A percentile compares a stretch with the other conserved stretches of the same genome.
These are phyloP conservation scores for Prunella vulgaris DNA, from an alignment of 257 asterid species.

Conservation along the genomic window DNA sequence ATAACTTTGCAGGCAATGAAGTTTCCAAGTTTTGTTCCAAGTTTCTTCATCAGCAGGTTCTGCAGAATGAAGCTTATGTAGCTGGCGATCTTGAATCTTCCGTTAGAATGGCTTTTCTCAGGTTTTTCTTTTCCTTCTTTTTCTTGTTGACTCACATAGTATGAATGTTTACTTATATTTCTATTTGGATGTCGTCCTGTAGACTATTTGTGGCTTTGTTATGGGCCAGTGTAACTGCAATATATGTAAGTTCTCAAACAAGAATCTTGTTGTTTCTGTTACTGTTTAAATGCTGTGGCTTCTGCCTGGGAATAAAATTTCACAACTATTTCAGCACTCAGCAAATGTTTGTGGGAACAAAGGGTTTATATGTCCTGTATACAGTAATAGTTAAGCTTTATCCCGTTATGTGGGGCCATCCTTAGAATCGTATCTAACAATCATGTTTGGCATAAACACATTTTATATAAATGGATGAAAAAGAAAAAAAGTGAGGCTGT, in stretches of 20 bases:
- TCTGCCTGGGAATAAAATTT: not conserved
- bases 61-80: slow-evolving; percentile 63
- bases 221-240: slow-evolving; percentile 14
- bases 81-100: slow-evolving; percentile 69
- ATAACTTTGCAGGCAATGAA: slow-evolving; percentile 54
- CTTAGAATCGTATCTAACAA: not conserved
- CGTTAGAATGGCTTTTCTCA: slow-evolving; percentile 70
- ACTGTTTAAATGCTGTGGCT: slow-evolving; percentile 1
- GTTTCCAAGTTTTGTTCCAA: slow-evolving; percentile 93
- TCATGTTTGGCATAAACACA: not conserved
- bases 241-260: not conserved
- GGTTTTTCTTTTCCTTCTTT: slow-evolving; percentile 40
- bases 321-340: not conserved
- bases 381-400: not conserved
- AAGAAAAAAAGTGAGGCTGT: not conserved
- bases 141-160: slow-evolving; percentile 13
- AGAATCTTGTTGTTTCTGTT: slow-evolving; percentile 5
- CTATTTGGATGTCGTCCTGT: slow-evolving; percentile 22
- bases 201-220: slow-evolving; percentile 21
- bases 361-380: slow-evolving; percentile 7
- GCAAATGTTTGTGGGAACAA: slow-evolving; percentile 6
- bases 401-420: not conserved
- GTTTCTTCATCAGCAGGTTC: slow-evolving; percentile 84
- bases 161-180: slow-evolving; percentile 17
- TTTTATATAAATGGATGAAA: slow-evolving; percentile 16